Evolutionary conservation across 2,329 filamentous ascomycete species (phyloP), one percentile per base, ranked within the genome.

Genomic region (Alternaria dauci): DNA sequence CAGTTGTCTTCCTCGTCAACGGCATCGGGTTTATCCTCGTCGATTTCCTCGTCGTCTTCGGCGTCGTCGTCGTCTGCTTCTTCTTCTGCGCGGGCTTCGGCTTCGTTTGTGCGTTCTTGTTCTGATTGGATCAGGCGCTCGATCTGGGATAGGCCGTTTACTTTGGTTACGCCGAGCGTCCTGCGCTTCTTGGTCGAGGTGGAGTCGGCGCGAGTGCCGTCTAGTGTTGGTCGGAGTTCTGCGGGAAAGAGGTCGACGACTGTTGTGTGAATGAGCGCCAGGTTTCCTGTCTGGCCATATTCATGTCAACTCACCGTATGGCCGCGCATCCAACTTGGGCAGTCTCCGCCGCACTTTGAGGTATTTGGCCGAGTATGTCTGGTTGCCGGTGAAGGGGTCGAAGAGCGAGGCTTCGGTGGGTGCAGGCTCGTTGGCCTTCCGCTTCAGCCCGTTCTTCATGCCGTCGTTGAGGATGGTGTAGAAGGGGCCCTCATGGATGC

Each of bases 311-410:
- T 75, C 72, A 87, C 86, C 80, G 70, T 87, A 88, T 20, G 85
- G 80, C 43, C 85, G 77, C 23, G 81, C 83, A 48, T 81, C 80
- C 20, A 89, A 76, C 62, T 83, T 83, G 0, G 87, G 87, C 9
- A 88, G 70, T 20, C 79, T 82, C 60, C 85, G 79, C 66, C 83
- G 82, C 68, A 86, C 85, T 65, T 85, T 86, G 56, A 83, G 78
- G 73, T 88, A 89, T 69, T 83, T 85, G 55, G 85, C 81, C 16
- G 84, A 83, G 71, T 87, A 89, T 0, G 86, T 87, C 39, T 85
- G 85, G 76, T 88, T 88, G 56, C 86, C 85, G 43, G 84, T 81
- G 69, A 89, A 89, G 2, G 87, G 85, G 72, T 89, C 86, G 69
- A 88, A 86, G 0, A 78, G 68, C 12, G 71, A 69, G 8, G 70